Conservation (phyloP, 306 rosid species). For the Vicia villosa region DNA sequence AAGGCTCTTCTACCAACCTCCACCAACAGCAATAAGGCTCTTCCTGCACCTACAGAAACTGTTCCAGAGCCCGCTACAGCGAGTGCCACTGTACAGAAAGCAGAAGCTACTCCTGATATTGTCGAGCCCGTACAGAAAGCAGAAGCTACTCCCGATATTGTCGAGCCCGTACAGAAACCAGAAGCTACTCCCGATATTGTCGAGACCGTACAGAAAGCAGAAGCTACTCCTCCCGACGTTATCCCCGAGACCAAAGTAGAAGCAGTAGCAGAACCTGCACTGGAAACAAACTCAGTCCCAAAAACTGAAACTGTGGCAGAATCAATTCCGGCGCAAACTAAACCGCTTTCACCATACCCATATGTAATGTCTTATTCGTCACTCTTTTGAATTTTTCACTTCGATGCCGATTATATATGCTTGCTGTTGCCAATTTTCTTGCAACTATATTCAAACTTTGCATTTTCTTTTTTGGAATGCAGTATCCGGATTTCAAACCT, state of each 20-base stretch:
- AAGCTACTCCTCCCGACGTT: constrained; percentile 39
- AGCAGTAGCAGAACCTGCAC: constrained; percentile 43
- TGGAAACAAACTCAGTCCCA: constrained; percentile 66
- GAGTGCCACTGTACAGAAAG: constrained; percentile 44
- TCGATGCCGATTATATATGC: constrained; percentile 31
- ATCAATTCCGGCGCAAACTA: constrained; percentile 53
- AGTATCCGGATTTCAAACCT: constrained; percentile 99
- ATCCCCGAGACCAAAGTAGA: constrained; percentile 39
- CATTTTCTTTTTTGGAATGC: constrained; percentile 34
- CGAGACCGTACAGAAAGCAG: constrained; percentile 49
- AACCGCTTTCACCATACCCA: constrained; percentile 86
- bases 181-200: constrained; percentile 45
- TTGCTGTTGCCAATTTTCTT: constrained; percentile 32
- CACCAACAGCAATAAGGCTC: constrained; percentile 51
- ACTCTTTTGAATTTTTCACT: constrained; percentile 24
- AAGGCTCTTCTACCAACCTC: constrained; percentile 75
- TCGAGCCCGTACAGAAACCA: constrained; percentile 45
- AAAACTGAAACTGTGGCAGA: constrained; percentile 63
- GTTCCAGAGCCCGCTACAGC: constrained; percentile 53
- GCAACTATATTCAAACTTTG: constrained; percentile 6
- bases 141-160: background rate
- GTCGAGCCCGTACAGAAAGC: background rate
- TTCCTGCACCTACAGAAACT: constrained; percentile 61
- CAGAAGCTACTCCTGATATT: constrained; percentile 46
- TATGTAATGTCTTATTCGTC: constrained; percentile 50